Percentiles rank a stretch among this genome's conserved stretches.
Conservation (phyloP, 257 asterid species). For the Nicotiana obtusifolia region DNA sequence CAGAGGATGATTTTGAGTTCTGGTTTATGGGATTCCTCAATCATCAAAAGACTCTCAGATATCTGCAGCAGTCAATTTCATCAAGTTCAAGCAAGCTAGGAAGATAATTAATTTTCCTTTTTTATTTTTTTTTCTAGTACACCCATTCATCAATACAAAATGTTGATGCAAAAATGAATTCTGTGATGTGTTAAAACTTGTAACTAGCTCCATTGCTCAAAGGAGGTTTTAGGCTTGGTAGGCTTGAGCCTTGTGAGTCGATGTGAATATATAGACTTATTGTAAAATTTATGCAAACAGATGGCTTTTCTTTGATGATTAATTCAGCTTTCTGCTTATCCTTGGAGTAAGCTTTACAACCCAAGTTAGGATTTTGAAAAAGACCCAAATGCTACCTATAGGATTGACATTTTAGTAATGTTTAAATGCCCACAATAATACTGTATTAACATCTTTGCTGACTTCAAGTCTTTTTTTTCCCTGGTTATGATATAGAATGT, state of each 20-base stretch:
- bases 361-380: background rate
- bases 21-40: slow-evolving; percentile 58
- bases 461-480: background rate
- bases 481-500: background rate
- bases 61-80: slow-evolving; percentile 26
- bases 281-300: background rate
- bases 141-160: background rate
- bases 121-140: background rate
- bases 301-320: background rate
- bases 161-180: background rate
- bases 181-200: background rate
- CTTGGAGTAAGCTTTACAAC: background rate
- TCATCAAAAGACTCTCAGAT: slow-evolving; percentile 30
- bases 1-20: slow-evolving; percentile 41
- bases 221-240: background rate
- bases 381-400: background rate
- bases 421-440: background rate
- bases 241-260: background rate
- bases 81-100: slow-evolving; percentile 2
- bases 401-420: background rate
- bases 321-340: background rate
- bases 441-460: background rate
- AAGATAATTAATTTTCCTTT: background rate
- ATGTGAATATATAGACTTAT: background rate
- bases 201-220: background rate